A percentile compares a stretch with the other conserved stretches of the same genome.
Conservation (phyloP, 495 filamentous ascomycete genomes). For the Neohortaea acidophila region DNA sequence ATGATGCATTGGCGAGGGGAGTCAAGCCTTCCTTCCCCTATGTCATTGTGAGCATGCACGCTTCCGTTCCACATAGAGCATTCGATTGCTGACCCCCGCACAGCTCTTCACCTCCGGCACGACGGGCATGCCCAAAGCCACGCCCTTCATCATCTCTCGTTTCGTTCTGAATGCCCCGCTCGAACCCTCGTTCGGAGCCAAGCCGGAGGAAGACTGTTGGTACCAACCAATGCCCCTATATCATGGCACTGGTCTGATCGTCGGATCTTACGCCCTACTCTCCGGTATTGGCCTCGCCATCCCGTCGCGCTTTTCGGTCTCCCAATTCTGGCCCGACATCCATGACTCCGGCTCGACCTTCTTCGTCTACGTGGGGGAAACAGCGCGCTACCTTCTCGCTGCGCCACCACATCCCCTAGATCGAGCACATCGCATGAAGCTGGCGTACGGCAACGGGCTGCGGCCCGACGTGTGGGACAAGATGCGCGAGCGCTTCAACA, state of each 20-base stretch:
- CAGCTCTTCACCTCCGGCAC: no score
- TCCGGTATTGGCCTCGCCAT: constrained; percentile 49
- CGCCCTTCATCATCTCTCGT: constrained; percentile 1
- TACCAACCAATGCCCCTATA: constrained; percentile 73
- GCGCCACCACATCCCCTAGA: constrained; percentile 49
- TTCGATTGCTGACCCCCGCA: no score
- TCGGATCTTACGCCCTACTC: constrained; percentile 60
- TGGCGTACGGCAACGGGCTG: constrained; percentile 39
- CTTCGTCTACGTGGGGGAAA: constrained; percentile 77
- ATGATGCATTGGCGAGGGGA: constrained; percentile 30
- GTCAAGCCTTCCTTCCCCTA: constrained; percentile 5
- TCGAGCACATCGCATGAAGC: constrained; percentile 45
- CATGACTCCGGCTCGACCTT: constrained; percentile 50
- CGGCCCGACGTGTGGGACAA: constrained; percentile 28
- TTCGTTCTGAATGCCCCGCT: constrained; percentile 1
- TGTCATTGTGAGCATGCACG: not conserved
- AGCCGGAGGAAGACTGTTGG: constrained; percentile 40
- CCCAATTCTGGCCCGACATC: constrained; percentile 61
- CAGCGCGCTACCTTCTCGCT: constrained; percentile 58
- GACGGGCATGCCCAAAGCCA: constrained; percentile 39
- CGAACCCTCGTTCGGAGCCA: constrained; percentile 1
- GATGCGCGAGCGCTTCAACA: constrained; percentile 25
- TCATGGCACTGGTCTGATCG: constrained; percentile 46
- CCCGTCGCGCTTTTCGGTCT: constrained; percentile 53
- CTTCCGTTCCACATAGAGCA: constrained; percentile 34